Evolutionary conservation across 331 rosid species (phyloP).

Genomic region (Quercus tomentella): DNA sequence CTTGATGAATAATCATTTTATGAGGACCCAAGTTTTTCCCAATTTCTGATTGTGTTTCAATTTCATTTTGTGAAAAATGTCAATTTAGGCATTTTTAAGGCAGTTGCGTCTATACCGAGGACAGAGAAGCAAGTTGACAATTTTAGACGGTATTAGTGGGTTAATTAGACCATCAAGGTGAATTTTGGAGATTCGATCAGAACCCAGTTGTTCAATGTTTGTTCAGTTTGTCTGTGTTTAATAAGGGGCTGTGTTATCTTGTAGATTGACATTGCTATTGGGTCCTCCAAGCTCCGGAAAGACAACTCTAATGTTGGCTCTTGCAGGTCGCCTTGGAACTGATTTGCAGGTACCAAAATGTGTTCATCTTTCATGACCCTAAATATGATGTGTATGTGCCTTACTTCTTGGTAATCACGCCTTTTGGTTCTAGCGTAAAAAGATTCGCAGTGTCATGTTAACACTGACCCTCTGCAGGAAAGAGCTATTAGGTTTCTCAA

Average conservation of each 20-base stretch:
- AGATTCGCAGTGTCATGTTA: constrained; percentile 1
- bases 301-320: constrained; percentile 84
- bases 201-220: not conserved
- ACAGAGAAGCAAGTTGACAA: constrained; percentile 79
- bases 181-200: not conserved
- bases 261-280: constrained; percentile 77
- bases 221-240: not conserved
- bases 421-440: not conserved
- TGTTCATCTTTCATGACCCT: not conserved
- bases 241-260: constrained; percentile 13
- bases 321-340: constrained; percentile 88
- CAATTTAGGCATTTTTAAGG: constrained; percentile 60
- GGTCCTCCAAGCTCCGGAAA: constrained; percentile 99
- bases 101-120: constrained; percentile 44
- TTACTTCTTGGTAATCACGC: not conserved
- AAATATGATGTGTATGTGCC: not conserved
- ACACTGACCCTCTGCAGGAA: not conserved
- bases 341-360: constrained; percentile 69
- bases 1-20: not conserved
- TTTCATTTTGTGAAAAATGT: constrained; percentile 3
- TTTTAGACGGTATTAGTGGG: constrained; percentile 71
- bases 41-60: not conserved
- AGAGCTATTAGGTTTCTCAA: not conserved
- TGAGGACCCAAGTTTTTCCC: not conserved
- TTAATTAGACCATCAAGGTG: constrained; percentile 89